Evolutionary conservation across 768 basidiomycete genomes (phyloP), one percentile per base, ranked within the genome.

Genomic region (Boletellus emodensis): DNA sequence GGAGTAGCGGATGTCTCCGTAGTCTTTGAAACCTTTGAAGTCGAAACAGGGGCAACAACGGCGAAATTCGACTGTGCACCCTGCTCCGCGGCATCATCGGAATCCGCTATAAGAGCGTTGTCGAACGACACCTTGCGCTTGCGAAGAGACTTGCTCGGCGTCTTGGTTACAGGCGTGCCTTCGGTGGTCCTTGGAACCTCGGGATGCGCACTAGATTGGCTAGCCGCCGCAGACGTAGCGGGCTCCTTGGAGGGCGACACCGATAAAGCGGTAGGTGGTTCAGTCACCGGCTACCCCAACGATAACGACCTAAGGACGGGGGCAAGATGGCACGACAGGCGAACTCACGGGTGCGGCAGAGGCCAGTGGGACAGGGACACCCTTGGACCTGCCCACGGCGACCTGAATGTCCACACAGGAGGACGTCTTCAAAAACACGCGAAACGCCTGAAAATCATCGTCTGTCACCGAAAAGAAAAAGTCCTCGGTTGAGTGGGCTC

Each of bases 361-460:
- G 3, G 48, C 24, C 6, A 7, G 32, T n/a, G 35, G 24, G 3
- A 50, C 47, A 22, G 47, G 28, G 11, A 39, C 13, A 30, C 42
- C 43, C 28, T 13, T 53, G 11, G 53, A 44, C 20, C 2, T 20
- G 40, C 47, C 41, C 36, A 63, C 59, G 5, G 58, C 61, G 17
- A 77, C 63, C 8, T 60, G 64, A 3, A 82, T 71, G 48, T 73
- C 64, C 24, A 78, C 71, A 44, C 72, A 61, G 1, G 41, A 30
- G 3, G 71, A 64, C 18, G 65, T 62, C 4, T 66, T 68, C 18
- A 81, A 72, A 34, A 78, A 66, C 13, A 76, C 69, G 49, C 70
- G 66, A 65, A 90, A 87, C 2, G 87, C 87, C 47, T 84, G 83
- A 54, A 89, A 90, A 65, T 91, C 89, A 35, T 85, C 88, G 39